phyloP scores from a whole-genome alignment of 345 rosid genomes.

The Gossypium arboreum region DNA sequence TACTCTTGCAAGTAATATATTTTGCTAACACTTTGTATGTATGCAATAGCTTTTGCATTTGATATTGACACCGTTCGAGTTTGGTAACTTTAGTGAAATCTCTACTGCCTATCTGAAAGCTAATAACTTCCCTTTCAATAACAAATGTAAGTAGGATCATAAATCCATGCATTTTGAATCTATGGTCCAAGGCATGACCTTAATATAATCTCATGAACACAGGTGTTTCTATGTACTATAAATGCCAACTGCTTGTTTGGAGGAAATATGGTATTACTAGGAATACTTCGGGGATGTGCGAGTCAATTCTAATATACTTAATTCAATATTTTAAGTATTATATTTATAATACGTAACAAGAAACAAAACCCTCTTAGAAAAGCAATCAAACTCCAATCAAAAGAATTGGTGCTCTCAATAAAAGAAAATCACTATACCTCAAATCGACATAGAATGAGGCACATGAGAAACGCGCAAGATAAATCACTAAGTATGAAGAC shows the following conservation, averaged over 20 bases:
- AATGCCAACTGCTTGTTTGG: background rate
- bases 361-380: too few species aligned
- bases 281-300: too few species aligned
- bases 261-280: slow-evolving; percentile 12
- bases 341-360: too few species aligned
- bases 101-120: background rate
- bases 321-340: too few species aligned
- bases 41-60: background rate
- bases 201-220: background rate
- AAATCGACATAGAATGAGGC: too few species aligned
- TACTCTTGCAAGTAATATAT: background rate
- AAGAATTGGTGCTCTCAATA: too few species aligned
- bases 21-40: background rate
- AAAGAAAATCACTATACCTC: too few species aligned
- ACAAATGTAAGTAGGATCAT: background rate
- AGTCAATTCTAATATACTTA: too few species aligned
- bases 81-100: too few species aligned
- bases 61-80: background rate
- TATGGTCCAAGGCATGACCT: background rate
- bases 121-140: background rate
- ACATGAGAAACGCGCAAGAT: too few species aligned
- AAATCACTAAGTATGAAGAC: too few species aligned
- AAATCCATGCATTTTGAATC: background rate
- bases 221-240: background rate
- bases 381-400: too few species aligned